phyloP scores from a whole-genome alignment of 306 rosid genomes.

The Cucumis melo region DNA sequence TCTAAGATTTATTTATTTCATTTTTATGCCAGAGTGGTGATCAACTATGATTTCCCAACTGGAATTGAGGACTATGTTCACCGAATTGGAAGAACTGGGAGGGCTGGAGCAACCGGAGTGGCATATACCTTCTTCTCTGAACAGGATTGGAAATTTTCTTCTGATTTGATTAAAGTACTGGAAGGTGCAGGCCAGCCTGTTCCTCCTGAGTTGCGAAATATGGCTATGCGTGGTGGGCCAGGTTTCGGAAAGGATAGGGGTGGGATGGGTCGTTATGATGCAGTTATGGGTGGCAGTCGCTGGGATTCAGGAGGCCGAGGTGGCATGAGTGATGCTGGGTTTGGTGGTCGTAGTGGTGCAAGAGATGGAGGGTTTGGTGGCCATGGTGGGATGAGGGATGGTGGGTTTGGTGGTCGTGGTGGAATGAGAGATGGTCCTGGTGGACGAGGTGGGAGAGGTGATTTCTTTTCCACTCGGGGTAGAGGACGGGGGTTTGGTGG shows the following conservation, averaged over 20 bases:
- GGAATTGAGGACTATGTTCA: conserved; percentile 97
- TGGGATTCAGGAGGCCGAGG: conserved; percentile 50
- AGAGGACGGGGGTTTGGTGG: conserved; percentile 75
- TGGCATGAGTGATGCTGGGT: conserved; percentile 56
- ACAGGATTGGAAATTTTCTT: conserved; percentile 93
- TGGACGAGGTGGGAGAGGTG: conserved; percentile 61
- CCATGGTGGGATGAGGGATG: conserved; percentile 11
- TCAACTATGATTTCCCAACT: conserved; percentile 94
- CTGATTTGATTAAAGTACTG: conserved; percentile 81
- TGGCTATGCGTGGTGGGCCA: conserved; percentile 73
- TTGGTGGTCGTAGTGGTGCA: conserved; percentile 44
- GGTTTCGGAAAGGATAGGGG: conserved; percentile 69
- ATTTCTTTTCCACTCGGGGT: conserved; percentile 65
- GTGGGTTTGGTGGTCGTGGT: conserved; percentile 20
- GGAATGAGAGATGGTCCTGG: conserved; percentile 18
- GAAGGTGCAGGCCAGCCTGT: conserved; percentile 96
- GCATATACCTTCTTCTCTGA: conserved; percentile 90
- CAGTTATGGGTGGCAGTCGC: conserved; percentile 22
- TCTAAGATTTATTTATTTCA: background rate
- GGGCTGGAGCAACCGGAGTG: conserved; percentile 96
- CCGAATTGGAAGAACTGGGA: conserved; percentile 93
- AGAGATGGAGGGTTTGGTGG: conserved; percentile 24
- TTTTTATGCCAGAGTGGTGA: conserved; percentile 47
- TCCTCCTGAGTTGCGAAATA: conserved; percentile 76
- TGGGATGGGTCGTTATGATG: conserved; percentile 44